Evolutionary conservation across 2,329 filamentous ascomycete species (phyloP).

Genomic region (Botryosphaeria dothidea): DNA sequence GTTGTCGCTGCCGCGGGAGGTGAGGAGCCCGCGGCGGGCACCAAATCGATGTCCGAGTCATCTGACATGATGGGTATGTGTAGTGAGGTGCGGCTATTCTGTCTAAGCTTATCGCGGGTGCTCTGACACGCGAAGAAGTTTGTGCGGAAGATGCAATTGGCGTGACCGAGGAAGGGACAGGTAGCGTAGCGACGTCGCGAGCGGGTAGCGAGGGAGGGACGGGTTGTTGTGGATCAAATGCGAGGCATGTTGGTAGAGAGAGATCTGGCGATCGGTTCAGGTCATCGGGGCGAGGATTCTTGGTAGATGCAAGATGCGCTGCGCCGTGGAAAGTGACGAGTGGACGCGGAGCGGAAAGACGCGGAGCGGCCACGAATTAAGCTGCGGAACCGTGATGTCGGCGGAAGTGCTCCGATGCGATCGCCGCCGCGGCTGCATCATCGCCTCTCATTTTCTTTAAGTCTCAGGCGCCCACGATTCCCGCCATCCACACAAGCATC

Average conservation of each 20-base stretch:
- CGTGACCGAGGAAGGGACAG: neutral
- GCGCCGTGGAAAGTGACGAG: neutral
- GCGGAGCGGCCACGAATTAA: slow-evolving; percentile 11
- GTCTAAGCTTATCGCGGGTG: neutral
- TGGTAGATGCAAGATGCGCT: neutral
- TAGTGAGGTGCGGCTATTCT: neutral
- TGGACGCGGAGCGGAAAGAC: neutral
- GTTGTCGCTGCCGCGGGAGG: neutral
- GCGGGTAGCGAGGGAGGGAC: no score
- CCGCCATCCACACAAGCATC: neutral
- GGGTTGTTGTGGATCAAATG: no score
- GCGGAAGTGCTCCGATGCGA: neutral
- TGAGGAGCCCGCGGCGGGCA: neutral
- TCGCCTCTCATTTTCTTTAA: neutral
- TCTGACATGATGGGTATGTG: neutral
- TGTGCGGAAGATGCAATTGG: neutral
- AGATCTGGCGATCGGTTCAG: neutral
- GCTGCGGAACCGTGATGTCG: neutral
- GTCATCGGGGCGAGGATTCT: neutral
- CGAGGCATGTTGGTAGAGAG: neutral
- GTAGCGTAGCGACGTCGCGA: neutral
- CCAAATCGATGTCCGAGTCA: neutral
- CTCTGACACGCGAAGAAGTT: neutral
- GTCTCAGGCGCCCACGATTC: neutral
- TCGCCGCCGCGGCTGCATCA: neutral